A percentile compares a stretch with the other conserved stretches of the same genome.
phyloP scores from a whole-genome alignment of 2,329 filamentous ascomycete genomes.

The Talaromyces amestolkiae region DNA sequence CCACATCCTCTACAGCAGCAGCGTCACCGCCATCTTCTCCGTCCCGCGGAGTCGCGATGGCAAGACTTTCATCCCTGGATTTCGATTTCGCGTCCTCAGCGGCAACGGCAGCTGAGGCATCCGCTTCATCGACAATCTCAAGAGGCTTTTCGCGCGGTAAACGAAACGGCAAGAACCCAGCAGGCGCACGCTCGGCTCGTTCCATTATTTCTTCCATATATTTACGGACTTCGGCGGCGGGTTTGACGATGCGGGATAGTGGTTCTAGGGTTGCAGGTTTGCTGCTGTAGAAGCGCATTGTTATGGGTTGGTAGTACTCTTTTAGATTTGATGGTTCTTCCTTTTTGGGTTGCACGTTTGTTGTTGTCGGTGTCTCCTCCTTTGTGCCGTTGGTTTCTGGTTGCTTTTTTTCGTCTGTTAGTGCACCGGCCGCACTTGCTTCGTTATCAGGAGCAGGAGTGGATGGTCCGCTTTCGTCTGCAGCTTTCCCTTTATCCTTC shows the following conservation, averaged over 20 bases:
- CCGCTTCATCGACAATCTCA: conserved; percentile 29
- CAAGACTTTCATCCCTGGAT: not conserved
- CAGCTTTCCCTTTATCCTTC: conserved; percentile 27
- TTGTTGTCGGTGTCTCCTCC: conserved; percentile 14
- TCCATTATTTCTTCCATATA: conserved; percentile 60
- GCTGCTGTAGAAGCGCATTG: conserved; percentile 55
- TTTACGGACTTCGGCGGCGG: conserved; percentile 51
- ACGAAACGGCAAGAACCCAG: conserved; percentile 55
- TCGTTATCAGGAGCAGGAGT: conserved; percentile 22
- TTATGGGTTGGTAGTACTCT: conserved; percentile 54
- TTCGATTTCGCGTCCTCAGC: conserved; percentile 4
- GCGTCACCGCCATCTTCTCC: conserved; percentile 7
- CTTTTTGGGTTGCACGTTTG: conserved; percentile 21
- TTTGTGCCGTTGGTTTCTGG: conserved; percentile 21
- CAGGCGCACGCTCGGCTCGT: conserved; percentile 54
- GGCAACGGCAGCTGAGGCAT: conserved; percentile 17
- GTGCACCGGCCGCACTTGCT: not conserved
- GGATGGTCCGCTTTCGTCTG: conserved; percentile 16
- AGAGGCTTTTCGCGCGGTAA: conserved; percentile 46
- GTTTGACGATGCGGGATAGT: conserved; percentile 56
- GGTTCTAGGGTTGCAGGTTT: conserved; percentile 55
- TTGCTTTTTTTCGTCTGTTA: conserved; percentile 18
- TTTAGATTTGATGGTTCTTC: conserved; percentile 28
- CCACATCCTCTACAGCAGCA: conserved; percentile 22
- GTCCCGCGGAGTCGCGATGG: not conserved